Percentiles rank a stretch among this genome's conserved stretches.
Evolutionary conservation across 768 basidiomycete species (phyloP).

Genomic region (Suillus placidus): DNA sequence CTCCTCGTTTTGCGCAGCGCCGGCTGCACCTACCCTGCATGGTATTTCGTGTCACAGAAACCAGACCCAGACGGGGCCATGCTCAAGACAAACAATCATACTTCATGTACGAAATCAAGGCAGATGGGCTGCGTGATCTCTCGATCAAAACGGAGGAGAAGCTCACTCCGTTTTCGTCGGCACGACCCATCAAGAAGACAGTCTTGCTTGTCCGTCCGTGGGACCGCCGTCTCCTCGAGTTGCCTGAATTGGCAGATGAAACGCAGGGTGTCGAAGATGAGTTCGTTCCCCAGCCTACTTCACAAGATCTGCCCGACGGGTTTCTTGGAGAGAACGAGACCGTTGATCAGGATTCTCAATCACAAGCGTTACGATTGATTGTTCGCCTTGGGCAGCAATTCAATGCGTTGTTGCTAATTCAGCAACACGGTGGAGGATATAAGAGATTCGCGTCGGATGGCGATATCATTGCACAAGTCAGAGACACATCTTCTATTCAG

Average conservation of each 20-base stretch:
- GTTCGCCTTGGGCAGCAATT: background rate
- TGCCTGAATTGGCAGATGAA: background rate
- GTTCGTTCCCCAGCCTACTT: no score
- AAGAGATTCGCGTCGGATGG: background rate
- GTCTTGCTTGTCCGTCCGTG: background rate
- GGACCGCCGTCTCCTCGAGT: background rate
- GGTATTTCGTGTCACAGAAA: background rate
- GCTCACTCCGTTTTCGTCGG: background rate
- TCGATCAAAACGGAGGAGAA: background rate
- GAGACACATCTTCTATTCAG: background rate
- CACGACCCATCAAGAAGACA: background rate
- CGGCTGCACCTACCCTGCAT: background rate
- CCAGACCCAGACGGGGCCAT: background rate
- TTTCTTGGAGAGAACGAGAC: no score
- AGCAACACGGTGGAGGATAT: background rate
- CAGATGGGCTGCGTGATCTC: background rate
- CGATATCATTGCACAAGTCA: background rate
- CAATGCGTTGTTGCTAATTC: background rate
- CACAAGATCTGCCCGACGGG: no score
- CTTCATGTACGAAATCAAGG: background rate
- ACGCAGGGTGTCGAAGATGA: no score
- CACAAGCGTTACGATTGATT: background rate
- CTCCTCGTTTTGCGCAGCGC: background rate
- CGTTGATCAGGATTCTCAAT: background rate
- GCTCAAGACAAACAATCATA: background rate